Evolutionary conservation across 306 rosid genomes (phyloP).

Genomic region (Vigna mungo): DNA sequence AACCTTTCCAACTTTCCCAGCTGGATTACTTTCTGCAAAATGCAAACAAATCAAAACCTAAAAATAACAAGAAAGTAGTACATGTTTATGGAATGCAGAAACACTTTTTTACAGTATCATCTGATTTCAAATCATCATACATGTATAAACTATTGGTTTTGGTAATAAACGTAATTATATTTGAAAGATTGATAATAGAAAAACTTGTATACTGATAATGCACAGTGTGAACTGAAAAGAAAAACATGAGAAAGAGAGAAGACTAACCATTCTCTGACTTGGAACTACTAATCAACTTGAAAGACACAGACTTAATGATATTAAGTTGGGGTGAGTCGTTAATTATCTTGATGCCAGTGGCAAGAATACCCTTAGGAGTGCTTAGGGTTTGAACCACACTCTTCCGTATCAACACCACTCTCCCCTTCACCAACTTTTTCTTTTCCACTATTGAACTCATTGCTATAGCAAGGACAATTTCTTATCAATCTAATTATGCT

Average conservation of each 20-base stretch:
- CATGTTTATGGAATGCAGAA: too few relatives aligned
- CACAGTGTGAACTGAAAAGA: too few relatives aligned
- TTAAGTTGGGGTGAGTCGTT: neutral
- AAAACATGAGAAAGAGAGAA: too few relatives aligned
- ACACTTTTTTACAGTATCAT: too few relatives aligned
- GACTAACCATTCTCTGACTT: neutral
- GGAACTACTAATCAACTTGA: neutral
- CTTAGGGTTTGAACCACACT: neutral
- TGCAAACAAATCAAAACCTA: neutral
- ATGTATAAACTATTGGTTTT: too few relatives aligned
- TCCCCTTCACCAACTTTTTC: neutral
- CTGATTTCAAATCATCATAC: too few relatives aligned
- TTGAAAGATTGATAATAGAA: too few relatives aligned
- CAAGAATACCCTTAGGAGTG: neutral
- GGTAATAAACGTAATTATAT: too few relatives aligned
- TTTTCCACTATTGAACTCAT: neutral
- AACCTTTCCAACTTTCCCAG: conserved; percentile 60
- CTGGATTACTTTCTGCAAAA: conserved; percentile 39
- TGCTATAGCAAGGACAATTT: neutral
- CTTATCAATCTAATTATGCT: neutral
- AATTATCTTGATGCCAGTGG: neutral
- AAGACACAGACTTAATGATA: neutral
- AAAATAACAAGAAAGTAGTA: too few relatives aligned
- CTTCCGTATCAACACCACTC: neutral
- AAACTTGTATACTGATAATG: too few relatives aligned